Conservation (phyloP, 2,329 filamentous ascomycete species). For the Lecanosticta acicola region DNA sequence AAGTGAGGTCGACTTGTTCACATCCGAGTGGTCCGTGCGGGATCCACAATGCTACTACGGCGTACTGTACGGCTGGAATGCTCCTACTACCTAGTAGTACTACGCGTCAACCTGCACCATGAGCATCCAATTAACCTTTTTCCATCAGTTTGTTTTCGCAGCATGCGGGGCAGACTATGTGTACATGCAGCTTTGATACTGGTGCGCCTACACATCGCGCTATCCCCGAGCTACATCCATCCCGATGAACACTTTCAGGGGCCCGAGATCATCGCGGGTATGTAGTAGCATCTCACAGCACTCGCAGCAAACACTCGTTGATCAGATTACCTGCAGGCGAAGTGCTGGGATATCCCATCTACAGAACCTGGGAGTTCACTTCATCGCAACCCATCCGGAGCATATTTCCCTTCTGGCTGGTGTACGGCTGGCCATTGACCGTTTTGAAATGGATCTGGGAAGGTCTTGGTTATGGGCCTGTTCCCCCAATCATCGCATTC, state of each 20-base stretch:
- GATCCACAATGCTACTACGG: too few relatives aligned
- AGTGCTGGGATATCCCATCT: slow-evolving; percentile 86
- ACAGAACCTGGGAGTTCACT: slow-evolving; percentile 94
- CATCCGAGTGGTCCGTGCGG: too few relatives aligned
- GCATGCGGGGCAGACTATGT: slow-evolving; percentile 89
- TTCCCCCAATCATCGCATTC: slow-evolving; percentile 81
- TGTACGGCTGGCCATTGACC: slow-evolving; percentile 91
- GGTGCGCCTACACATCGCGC: slow-evolving; percentile 85
- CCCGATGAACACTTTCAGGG: slow-evolving; percentile 99
- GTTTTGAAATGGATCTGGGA: slow-evolving; percentile 88
- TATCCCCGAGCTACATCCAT: slow-evolving; percentile 93
- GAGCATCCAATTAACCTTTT: too few relatives aligned
- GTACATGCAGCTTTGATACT: slow-evolving; percentile 65
- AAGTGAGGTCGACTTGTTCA: too few relatives aligned
- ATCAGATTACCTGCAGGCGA: slow-evolving; percentile 55
- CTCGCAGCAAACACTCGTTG: background rate
- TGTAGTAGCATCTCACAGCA: slow-evolving; percentile 31
- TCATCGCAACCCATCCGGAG: slow-evolving; percentile 83
- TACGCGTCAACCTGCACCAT: too few relatives aligned
- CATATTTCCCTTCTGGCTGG: slow-evolving; percentile 91
- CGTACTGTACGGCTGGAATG: too few relatives aligned
- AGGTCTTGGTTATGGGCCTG: slow-evolving; percentile 71
- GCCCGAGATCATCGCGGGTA: slow-evolving; percentile 94
- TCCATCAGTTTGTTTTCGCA: slow-evolving; percentile 7
- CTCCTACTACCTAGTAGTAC: too few relatives aligned